These are phyloP conservation scores for Alloteropsis semialata DNA, from an alignment of 176 grass and related monocot genomes.

Conservation along the genomic window DNA sequence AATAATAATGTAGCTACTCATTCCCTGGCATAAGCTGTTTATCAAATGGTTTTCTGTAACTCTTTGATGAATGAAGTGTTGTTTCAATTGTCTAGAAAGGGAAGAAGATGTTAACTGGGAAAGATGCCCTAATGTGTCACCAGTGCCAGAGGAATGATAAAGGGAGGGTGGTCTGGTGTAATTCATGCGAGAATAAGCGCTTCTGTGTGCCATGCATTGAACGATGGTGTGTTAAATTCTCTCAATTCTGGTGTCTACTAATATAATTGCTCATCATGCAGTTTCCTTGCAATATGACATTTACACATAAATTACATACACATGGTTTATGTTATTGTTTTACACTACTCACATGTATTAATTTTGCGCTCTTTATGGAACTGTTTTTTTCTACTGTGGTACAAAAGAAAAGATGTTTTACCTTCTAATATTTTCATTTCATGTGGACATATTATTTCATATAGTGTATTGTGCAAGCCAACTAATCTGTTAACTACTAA, in stretches of 20 bases:
- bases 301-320: neutral
- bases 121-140: slow-evolving; percentile 60
- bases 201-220: slow-evolving; percentile 58
- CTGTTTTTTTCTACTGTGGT: neutral
- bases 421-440: neutral
- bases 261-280: neutral
- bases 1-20: slow-evolving; percentile 6
- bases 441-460: neutral
- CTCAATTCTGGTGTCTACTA: neutral
- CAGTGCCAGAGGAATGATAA: slow-evolving; percentile 78
- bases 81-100: slow-evolving; percentile 34
- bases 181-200: slow-evolving; percentile 47
- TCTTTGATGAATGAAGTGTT: neutral
- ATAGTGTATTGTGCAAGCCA: neutral
- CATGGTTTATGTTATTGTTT: neutral
- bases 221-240: slow-evolving; percentile 38
- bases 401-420: neutral
- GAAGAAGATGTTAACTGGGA: slow-evolving; percentile 40
- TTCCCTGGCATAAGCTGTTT: neutral
- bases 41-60: neutral
- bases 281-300: neutral
- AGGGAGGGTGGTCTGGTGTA: slow-evolving; percentile 55
- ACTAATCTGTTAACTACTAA: neutral
- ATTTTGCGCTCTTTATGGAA: neutral
- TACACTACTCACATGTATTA: neutral